These are phyloP conservation scores for Calonectria pteridis DNA, from an alignment of 2,329 filamentous ascomycete genomes.

Conservation along the genomic window DNA sequence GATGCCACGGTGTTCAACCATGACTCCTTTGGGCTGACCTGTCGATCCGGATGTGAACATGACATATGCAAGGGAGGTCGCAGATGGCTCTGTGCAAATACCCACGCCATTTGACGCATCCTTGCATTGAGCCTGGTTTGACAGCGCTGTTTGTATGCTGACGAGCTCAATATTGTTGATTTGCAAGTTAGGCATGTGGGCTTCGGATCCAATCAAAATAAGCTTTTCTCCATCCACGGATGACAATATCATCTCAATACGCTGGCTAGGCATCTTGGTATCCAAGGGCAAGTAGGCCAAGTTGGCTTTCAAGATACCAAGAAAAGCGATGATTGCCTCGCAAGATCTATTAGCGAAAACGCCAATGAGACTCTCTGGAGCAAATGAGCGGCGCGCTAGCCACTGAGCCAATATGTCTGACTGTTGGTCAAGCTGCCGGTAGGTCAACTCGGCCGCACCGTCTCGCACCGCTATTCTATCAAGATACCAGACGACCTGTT, in stretches of 20 bases:
- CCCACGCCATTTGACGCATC: not conserved
- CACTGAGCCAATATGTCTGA: not conserved
- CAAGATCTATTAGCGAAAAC: not conserved
- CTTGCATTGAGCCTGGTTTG: too few species aligned
- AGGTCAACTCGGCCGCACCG: not conserved
- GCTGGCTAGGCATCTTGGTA: not conserved
- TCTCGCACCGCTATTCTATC: not conserved
- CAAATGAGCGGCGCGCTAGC: not conserved
- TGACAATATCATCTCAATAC: not conserved
- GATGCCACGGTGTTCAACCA: conserved; percentile 24
- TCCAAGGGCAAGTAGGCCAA: not conserved
- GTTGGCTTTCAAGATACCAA: not conserved
- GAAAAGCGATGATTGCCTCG: not conserved
- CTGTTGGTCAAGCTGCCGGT: not conserved
- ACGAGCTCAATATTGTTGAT: not conserved
- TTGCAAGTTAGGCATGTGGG: not conserved
- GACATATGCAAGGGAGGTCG: conserved; percentile 28
- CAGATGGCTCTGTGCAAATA: not conserved
- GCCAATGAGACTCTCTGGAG: not conserved
- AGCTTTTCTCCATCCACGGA: not conserved
- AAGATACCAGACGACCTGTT: not conserved
- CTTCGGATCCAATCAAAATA: not conserved
- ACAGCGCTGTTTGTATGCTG: not conserved
- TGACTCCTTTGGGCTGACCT: conserved; percentile 41
- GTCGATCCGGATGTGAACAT: conserved; percentile 46